phyloP scores from a whole-genome alignment of 179 eudicot genomes.

The Beta macrorhiza region DNA sequence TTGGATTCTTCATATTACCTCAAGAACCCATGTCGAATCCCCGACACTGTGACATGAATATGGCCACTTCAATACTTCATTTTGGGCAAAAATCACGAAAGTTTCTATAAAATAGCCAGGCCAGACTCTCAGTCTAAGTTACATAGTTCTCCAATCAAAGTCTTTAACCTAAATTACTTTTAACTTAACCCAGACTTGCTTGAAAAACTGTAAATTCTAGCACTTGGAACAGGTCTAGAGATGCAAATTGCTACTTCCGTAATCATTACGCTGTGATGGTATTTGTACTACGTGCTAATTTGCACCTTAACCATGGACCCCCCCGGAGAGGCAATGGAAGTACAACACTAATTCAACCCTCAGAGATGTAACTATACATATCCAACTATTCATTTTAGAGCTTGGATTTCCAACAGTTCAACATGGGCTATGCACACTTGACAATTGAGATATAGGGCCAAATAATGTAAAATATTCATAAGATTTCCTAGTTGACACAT shows the following conservation, averaged over 20 bases:
- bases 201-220: neutral
- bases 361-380: neutral
- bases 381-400: neutral
- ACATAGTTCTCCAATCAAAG: too few species aligned
- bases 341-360: neutral
- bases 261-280: neutral
- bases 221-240: neutral
- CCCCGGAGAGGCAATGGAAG: neutral
- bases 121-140: too few species aligned
- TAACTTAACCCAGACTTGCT: neutral
- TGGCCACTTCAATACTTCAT: too few species aligned
- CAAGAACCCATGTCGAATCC: too few species aligned
- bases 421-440: neutral
- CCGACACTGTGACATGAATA: too few species aligned
- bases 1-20: too few species aligned
- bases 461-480: neutral
- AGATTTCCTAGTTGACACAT: neutral
- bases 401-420: neutral
- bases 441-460: neutral
- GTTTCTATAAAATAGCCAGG: too few species aligned
- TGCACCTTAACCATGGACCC: neutral
- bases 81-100: too few species aligned
- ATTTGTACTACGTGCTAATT: neutral
- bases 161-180: too few species aligned
- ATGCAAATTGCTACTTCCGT: neutral